These are phyloP conservation scores for Claviceps purpurea DNA, from an alignment of 2,329 filamentous ascomycete genomes.

Conservation along the genomic window DNA sequence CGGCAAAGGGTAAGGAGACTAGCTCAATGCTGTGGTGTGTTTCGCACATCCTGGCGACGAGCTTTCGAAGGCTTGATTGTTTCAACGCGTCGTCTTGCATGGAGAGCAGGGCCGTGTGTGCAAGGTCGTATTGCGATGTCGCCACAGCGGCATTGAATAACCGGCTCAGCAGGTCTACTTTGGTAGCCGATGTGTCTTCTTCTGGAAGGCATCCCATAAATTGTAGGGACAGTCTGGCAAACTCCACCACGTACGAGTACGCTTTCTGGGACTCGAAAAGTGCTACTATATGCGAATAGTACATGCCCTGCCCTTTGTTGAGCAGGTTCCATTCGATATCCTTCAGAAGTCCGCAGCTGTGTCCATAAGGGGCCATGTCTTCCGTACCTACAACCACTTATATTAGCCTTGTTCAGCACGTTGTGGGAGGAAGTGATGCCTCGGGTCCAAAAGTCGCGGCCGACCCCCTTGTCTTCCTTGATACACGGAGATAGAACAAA, in stretches of 20 bases:
- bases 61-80: conserved; percentile 53
- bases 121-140: conserved; percentile 67
- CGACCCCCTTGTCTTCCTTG: no score
- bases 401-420: background rate
- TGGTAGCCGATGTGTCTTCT: conserved; percentile 25
- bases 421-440: background rate
- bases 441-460: background rate
- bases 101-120: conserved; percentile 64
- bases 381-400: conserved; percentile 25
- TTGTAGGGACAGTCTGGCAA: conserved; percentile 62
- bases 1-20: conserved; percentile 64
- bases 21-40: conserved; percentile 53
- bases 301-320: conserved; percentile 63
- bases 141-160: conserved; percentile 73
- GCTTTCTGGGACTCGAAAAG: conserved; percentile 69
- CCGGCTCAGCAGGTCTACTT: conserved; percentile 64
- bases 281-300: conserved; percentile 74
- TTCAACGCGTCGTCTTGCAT: conserved; percentile 62
- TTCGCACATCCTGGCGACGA: conserved; percentile 58
- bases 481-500: background rate
- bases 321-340: conserved; percentile 58
- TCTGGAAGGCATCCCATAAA: conserved; percentile 28
- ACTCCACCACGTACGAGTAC: conserved; percentile 72
- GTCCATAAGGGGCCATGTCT: conserved; percentile 33
- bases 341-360: conserved; percentile 56